Base-by-base conservation (phyloP, 192 early-diverging fungal species). In the Dispira simplex region DNA sequence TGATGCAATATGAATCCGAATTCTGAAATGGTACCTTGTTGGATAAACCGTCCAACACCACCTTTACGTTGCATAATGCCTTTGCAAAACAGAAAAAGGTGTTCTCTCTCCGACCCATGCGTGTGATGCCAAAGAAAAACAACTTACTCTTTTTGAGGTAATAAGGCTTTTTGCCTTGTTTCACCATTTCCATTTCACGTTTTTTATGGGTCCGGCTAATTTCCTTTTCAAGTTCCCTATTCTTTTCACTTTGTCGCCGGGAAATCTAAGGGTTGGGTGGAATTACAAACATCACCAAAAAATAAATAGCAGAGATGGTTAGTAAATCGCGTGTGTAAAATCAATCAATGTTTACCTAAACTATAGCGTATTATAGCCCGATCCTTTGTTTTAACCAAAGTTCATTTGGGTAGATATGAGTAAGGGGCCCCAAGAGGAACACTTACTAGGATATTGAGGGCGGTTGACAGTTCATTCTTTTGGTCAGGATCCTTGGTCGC, bases 101-200 rank as follows among this genome's bases (percentile, higher is more conserved):
- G 32, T 39, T 39, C 1, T 39, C 1, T 39, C 32, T 39, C 32
- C 32, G 6, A 39, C 6, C n/a, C 32, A 6, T 39, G 32, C 6
- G 6, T 39, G 32, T 39, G 32, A 39, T 39, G 32, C 32, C 32
- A 39, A 39, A 39, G n/a, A n/a, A 39, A 4, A 39, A 39, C 6
- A 20, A 13, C 71, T 80, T 83, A 84, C 90, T 79, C 69, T 88
- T 85, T 71, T 96, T 97, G 54, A 97, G 74, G 77, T 84, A 97
- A 74, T 85, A 99, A 28, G 96, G 93, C 64, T 81, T 90, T 77
- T 99, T 97, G 43, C 96, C 96, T 70, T 90, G 71, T 67, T 84
- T 75, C 43, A 94, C 82, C 58, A 83, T 66, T 53, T 91, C 90
- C 28, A 69, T 68, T 71, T 99, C 94, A 64, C 70, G 81, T 73